Conservation (phyloP, 768 basidiomycete species). For the Boletus subcaerulescens region DNA sequence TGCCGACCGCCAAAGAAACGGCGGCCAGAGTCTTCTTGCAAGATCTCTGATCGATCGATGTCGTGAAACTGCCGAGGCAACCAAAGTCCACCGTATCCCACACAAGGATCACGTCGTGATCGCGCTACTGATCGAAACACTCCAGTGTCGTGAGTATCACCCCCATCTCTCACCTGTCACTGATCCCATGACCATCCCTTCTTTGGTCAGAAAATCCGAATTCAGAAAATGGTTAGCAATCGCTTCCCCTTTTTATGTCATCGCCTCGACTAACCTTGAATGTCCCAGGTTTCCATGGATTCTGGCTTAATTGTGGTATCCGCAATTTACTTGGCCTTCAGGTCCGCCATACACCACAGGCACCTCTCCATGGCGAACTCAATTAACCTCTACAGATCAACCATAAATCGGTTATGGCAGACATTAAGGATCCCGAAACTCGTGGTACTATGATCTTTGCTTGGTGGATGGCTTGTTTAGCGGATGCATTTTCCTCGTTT, state of each 20-base stretch:
- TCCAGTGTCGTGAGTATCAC: constrained; percentile 77
- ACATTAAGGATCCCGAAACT: constrained; percentile 69
- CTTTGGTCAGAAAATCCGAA: constrained; percentile 61
- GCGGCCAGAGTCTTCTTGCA: constrained; percentile 73
- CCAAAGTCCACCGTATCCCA: constrained; percentile 83
- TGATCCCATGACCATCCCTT: constrained; percentile 3
- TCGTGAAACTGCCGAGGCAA: constrained; percentile 80
- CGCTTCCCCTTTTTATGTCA: constrained; percentile 11
- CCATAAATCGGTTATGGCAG: constrained; percentile 74
- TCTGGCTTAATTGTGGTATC: constrained; percentile 78
- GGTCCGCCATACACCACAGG: constrained; percentile 36
- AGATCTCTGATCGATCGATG: constrained; percentile 77
- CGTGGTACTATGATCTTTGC: constrained; percentile 87
- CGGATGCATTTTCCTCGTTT: constrained; percentile 78
- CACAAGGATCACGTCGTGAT: constrained; percentile 80
- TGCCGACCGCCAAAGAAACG: constrained; percentile 68
- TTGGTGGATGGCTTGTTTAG: constrained; percentile 90
- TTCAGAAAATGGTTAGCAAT: constrained; percentile 59
- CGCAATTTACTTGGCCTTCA: constrained; percentile 76
- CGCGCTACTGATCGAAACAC: constrained; percentile 73
- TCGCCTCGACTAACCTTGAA: constrained; percentile 15
- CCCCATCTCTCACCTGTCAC: neutral
- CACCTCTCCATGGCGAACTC: neutral
- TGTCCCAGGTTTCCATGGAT: constrained; percentile 71
- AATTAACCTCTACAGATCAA: constrained; percentile 56